Evolutionary conservation across 2,329 filamentous ascomycete genomes (phyloP).

Genomic region (Lasiodiplodia gonubiensis): DNA sequence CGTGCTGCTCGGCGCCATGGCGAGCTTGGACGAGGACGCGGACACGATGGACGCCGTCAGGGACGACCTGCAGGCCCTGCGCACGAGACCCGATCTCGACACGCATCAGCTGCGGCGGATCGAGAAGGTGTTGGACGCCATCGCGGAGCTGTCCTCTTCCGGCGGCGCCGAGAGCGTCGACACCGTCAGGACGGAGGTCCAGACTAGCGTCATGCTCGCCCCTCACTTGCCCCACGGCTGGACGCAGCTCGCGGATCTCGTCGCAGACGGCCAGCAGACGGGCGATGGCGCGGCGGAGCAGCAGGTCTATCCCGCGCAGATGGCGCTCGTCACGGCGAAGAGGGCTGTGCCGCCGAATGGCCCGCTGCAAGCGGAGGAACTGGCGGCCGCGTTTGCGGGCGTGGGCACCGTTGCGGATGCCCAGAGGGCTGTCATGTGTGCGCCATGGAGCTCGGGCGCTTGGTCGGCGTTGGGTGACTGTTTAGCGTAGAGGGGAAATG

Average conservation of each 20-base stretch:
- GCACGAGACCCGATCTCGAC: constrained; percentile 69
- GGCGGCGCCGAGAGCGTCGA: neutral
- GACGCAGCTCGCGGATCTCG: constrained; percentile 68
- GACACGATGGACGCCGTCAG: constrained; percentile 82
- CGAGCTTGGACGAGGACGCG: constrained; percentile 76
- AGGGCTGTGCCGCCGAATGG: constrained; percentile 76
- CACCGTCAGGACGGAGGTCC: constrained; percentile 67
- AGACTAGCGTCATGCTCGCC: constrained; percentile 78
- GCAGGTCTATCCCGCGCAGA: constrained; percentile 66
- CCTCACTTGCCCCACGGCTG: constrained; percentile 82
- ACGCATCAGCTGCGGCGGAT: constrained; percentile 71
- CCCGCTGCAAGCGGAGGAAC: constrained; percentile 68
- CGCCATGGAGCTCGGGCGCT: constrained; percentile 74
- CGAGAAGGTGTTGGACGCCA: constrained; percentile 74
- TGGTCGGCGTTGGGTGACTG: constrained; percentile 64
- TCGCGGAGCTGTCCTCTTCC: constrained; percentile 62
- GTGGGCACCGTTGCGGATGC: constrained; percentile 75
- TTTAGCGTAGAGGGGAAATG: neutral
- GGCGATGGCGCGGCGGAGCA: constrained; percentile 51
- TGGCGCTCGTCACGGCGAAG: constrained; percentile 80
- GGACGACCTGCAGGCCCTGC: constrained; percentile 74
- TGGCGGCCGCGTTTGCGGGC: constrained; percentile 75
- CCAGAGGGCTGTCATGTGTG: constrained; percentile 76
- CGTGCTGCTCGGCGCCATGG: constrained; percentile 81
- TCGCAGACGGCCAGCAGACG: neutral